Conservation (phyloP, 345 rosid genomes). For the Hypericum perforatum region DNA sequence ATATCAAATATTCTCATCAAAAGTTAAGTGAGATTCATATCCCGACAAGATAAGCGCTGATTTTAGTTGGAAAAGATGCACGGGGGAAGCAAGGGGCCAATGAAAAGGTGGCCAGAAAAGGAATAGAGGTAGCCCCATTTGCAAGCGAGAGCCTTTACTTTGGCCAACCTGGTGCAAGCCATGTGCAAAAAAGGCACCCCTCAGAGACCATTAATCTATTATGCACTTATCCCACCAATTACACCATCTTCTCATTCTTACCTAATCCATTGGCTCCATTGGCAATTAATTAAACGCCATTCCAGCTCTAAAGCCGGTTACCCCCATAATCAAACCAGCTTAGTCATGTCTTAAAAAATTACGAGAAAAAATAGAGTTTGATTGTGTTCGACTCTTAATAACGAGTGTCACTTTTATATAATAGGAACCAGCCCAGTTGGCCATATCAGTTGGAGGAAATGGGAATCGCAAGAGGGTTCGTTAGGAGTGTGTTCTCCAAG, state of each 20-base stretch:
- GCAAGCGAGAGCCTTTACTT: constrained; percentile 32
- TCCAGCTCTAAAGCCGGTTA: constrained; percentile 48
- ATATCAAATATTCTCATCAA: too few relatives aligned
- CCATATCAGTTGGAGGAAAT: constrained; percentile 23
- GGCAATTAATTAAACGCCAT: constrained; percentile 17
- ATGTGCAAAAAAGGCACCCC: constrained; percentile 38
- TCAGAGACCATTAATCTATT: constrained; percentile 12
- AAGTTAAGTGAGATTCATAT: too few relatives aligned
- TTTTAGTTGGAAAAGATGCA: constrained; percentile 5
- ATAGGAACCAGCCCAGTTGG: constrained; percentile 15
- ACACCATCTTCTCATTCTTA: constrained; percentile 12
- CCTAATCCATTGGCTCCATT: constrained; percentile 14
- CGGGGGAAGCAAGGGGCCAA: background rate
- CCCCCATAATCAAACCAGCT: constrained; percentile 5
- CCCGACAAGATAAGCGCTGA: too few relatives aligned
- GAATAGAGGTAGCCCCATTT: constrained; percentile 25
- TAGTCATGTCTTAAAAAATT: background rate
- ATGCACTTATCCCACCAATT: constrained; percentile 7
- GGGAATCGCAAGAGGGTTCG: constrained; percentile 73
- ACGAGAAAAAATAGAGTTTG: too few relatives aligned
- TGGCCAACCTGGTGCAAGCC: constrained; percentile 26
- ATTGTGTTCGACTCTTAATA: background rate
- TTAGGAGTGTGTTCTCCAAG: constrained; percentile 60
- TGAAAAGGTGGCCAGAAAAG: constrained; percentile 22
- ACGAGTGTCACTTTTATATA: constrained; percentile 28